Percentiles rank a stretch among this genome's conserved stretches.
These are phyloP conservation scores for Hypomyces perniciosus DNA, from an alignment of 2,329 filamentous ascomycete species.

Conservation along the genomic window DNA sequence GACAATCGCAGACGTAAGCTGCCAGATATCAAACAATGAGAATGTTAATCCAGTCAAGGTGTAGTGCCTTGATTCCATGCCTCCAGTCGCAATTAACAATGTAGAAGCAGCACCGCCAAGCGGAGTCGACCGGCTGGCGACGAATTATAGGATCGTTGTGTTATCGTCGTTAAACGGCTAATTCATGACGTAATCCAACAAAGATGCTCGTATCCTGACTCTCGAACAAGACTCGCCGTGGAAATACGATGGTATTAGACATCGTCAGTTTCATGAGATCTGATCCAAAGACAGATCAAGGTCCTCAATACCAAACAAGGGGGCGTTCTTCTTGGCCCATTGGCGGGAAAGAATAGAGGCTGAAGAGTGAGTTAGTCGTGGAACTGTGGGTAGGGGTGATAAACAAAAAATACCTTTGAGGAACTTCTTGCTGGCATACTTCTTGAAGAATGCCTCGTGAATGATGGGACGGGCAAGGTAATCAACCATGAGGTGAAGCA, in stretches of 20 bases:
- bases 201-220: slow-evolving; percentile 22
- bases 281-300: slow-evolving; percentile 46
- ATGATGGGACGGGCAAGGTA: slow-evolving; percentile 86
- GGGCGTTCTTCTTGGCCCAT: slow-evolving; percentile 82
- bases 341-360: slow-evolving; percentile 85
- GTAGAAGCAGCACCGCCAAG: slow-evolving; percentile 13
- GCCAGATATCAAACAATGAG: slow-evolving; percentile 23
- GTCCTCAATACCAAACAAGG: slow-evolving; percentile 49
- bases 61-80: slow-evolving; percentile 15
- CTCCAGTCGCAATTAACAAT: slow-evolving; percentile 20
- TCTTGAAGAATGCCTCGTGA: slow-evolving; percentile 99
- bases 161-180: slow-evolving; percentile 29
- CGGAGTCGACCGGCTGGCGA: slow-evolving; percentile 7
- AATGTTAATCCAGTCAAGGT: slow-evolving; percentile 23
- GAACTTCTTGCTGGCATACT: slow-evolving; percentile 99
- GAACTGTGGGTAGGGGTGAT: no score
- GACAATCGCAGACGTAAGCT: slow-evolving; percentile 22
- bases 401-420: slow-evolving; percentile 71
- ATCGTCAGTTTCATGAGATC: slow-evolving; percentile 25
- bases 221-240: slow-evolving; percentile 15
- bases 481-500: slow-evolving; percentile 92
- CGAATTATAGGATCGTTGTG: slow-evolving; percentile 23
- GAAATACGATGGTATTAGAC: slow-evolving; percentile 4
- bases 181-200: slow-evolving; percentile 25
- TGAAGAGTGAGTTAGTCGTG: slow-evolving; percentile 28